These are phyloP conservation scores for Alternaria conjuncta DNA, from an alignment of 2,329 filamentous ascomycete species.

Conservation along the genomic window DNA sequence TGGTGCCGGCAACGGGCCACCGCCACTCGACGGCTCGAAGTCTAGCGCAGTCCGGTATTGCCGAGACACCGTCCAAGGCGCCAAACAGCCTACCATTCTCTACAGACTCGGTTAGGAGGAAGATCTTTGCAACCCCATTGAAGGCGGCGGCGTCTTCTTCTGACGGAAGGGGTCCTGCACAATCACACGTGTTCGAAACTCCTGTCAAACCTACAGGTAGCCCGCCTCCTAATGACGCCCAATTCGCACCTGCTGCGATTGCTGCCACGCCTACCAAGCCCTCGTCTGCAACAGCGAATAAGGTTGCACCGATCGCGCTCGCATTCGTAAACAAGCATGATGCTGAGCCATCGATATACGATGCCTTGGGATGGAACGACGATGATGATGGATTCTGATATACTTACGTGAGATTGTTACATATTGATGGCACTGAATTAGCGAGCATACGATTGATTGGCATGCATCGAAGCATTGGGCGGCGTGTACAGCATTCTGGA, in stretches of 20 bases:
- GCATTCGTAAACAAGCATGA: slow-evolving; percentile 15
- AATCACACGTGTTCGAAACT: slow-evolving; percentile 29
- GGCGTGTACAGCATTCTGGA: slow-evolving; percentile 15
- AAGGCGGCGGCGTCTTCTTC: slow-evolving; percentile 23
- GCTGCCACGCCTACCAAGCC: slow-evolving; percentile 30
- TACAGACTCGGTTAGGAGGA: slow-evolving; percentile 31
- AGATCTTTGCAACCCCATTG: slow-evolving; percentile 43
- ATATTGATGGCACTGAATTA: slow-evolving; percentile 37
- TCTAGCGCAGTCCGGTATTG: slow-evolving; percentile 39
- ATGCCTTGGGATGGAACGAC: slow-evolving; percentile 56
- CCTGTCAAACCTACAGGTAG: slow-evolving; percentile 28
- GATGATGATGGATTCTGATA: slow-evolving; percentile 41
- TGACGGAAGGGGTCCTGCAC: not conserved
- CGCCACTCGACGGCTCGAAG: slow-evolving; percentile 38
- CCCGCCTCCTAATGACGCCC: slow-evolving; percentile 12
- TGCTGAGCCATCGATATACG: slow-evolving; percentile 47
- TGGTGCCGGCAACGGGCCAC: slow-evolving; percentile 36
- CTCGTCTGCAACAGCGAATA: not conserved
- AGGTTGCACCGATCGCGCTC: slow-evolving; percentile 9
- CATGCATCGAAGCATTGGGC: slow-evolving; percentile 26
- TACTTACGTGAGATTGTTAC: slow-evolving; percentile 8
- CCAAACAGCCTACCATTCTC: slow-evolving; percentile 40
- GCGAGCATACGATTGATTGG: slow-evolving; percentile 30
- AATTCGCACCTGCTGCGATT: slow-evolving; percentile 16
- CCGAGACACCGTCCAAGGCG: slow-evolving; percentile 53